Conservation (phyloP, 352 stramenopile species). For the Phytophthora rubi region DNA sequence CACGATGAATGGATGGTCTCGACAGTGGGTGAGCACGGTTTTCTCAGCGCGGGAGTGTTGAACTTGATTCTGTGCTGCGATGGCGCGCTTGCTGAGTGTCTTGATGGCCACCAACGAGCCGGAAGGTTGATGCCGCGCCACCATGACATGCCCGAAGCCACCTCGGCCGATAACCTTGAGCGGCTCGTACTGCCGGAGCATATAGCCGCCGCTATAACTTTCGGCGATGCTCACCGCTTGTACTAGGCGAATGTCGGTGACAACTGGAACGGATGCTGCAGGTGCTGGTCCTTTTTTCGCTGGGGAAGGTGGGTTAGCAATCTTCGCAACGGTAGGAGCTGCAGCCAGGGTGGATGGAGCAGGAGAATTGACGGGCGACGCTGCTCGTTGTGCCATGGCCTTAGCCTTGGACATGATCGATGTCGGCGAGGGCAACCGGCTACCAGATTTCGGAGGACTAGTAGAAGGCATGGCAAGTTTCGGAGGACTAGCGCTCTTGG, state of each 20-base stretch:
- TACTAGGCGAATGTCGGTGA: conserved; percentile 60
- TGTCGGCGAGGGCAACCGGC: conserved; percentile 30
- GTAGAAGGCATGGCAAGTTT: conserved; percentile 14
- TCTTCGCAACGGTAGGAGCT: conserved; percentile 16
- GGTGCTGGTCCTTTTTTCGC: conserved; percentile 25
- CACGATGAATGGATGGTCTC: conserved; percentile 93
- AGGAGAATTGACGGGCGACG: conserved; percentile 21
- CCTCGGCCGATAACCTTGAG: conserved; percentile 84
- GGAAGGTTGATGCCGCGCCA: conserved; percentile 65
- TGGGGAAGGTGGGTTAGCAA: conserved; percentile 21
- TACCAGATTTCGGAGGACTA: conserved; percentile 21
- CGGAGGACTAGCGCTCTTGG: conserved; percentile 11
- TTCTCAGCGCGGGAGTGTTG: conserved; percentile 88
- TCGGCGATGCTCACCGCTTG: conserved; percentile 80
- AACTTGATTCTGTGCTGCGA: conserved; percentile 83
- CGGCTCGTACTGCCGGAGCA: conserved; percentile 79
- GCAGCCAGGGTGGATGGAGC: neutral
- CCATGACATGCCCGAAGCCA: conserved; percentile 89
- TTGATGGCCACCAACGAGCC: conserved; percentile 81
- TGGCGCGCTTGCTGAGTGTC: conserved; percentile 81
- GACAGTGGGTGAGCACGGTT: conserved; percentile 87
- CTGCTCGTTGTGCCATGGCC: conserved; percentile 22
- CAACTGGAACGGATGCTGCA: conserved; percentile 22
- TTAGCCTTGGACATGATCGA: conserved; percentile 35
- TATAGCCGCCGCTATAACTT: conserved; percentile 82